phyloP scores from a whole-genome alignment of 2,329 filamentous ascomycete genomes.

The Alternaria incomplexa region DNA sequence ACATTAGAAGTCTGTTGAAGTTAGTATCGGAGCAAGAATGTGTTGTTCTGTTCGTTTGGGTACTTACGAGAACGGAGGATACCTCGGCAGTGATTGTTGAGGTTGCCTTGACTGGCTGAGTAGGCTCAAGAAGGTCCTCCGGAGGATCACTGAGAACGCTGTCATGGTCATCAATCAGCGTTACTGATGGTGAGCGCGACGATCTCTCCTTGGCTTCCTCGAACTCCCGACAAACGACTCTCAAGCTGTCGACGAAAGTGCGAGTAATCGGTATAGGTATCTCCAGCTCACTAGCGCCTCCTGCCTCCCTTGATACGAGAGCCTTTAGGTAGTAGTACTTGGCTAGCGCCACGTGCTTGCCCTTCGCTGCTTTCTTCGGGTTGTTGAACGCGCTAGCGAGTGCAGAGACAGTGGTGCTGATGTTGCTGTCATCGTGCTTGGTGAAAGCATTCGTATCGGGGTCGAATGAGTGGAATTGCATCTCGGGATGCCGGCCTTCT shows the following conservation, averaged over 20 bases:
- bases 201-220: not conserved
- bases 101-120: not conserved
- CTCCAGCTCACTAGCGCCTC: not conserved
- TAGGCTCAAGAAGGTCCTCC: not conserved
- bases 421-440: not conserved
- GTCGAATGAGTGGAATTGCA: not conserved
- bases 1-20: not conserved
- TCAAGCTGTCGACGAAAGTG: not conserved
- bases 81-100: not conserved
- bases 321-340: conserved; percentile 11
- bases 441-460: not conserved
- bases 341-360: conserved; percentile 4
- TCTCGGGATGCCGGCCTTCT: not conserved
- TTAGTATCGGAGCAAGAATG: not conserved
- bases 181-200: not conserved
- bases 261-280: not conserved
- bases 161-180: not conserved
- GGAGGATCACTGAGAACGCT: not conserved
- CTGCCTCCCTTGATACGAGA: not conserved
- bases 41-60: too few species aligned
- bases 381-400: not conserved
- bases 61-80: not conserved
- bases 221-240: not conserved
- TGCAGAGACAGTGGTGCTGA: not conserved
- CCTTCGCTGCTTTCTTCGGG: not conserved